A percentile compares a stretch with the other conserved stretches of the same genome.
Conservation (phyloP, 805 yeast species). For the Pichia sporocuriosa region DNA sequence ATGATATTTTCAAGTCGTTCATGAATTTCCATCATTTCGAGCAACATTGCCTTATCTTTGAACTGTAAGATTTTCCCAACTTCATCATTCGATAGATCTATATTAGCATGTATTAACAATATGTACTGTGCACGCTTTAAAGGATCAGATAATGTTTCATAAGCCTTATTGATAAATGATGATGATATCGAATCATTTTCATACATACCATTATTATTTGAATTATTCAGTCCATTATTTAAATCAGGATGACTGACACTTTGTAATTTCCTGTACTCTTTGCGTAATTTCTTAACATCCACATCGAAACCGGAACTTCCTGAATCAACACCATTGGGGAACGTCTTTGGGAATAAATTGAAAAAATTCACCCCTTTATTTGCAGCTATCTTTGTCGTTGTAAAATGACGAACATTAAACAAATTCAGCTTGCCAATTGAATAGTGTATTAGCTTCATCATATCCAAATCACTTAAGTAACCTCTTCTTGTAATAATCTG, state of each 20-base stretch:
- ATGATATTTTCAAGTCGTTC: conserved; percentile 70
- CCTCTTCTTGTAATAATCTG: no score
- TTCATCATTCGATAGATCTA: conserved; percentile 58
- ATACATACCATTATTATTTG: conserved; percentile 8
- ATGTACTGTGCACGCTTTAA: conserved; percentile 61
- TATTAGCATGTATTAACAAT: conserved; percentile 35
- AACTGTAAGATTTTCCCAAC: conserved; percentile 33
- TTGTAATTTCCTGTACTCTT: conserved; percentile 72
- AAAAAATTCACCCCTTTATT: conserved; percentile 37
- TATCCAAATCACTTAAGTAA: no score
- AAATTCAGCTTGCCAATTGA: no score
- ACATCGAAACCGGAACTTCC: conserved; percentile 37
- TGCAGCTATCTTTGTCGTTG: background rate
- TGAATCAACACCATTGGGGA: conserved; percentile 41
- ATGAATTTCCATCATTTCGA: conserved; percentile 78
- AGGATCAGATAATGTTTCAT: conserved; percentile 63
- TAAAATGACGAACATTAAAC: background rate
- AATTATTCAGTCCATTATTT: conserved; percentile 11
- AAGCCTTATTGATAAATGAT: conserved; percentile 69
- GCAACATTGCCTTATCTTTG: conserved; percentile 47
- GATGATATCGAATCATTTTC: conserved; percentile 33
- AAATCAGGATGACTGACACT: conserved; percentile 78
- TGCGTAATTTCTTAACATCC: conserved; percentile 49
- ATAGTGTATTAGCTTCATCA: no score
- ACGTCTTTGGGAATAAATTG: conserved; percentile 66